Base-by-base conservation (phyloP, 2,329 filamentous ascomycete genomes). In the Dothideomycetes sp. region DNA sequence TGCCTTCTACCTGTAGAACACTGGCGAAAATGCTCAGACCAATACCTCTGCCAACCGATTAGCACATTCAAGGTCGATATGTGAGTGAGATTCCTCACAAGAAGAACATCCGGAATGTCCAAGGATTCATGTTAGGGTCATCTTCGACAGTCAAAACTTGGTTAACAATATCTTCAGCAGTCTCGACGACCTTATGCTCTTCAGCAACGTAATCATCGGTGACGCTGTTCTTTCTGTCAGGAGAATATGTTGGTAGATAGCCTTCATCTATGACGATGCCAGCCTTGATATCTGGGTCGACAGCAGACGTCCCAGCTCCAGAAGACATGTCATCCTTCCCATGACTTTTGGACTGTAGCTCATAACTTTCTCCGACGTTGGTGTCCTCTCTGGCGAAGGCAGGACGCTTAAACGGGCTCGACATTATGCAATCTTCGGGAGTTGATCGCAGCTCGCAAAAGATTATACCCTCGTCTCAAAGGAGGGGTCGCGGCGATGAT, bases 31-130 rank as follows among this genome's bases (percentile, higher is more conserved):
- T 51, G 17, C 50, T 45, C 9, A 55, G 44, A 9, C 53, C 52
- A 10, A 42, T 33, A 19, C 48, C 46, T 33, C 29, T 33, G 17
- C 8, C n/a, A n/a, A n/a, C n/a, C n/a, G n/a, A n/a, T n/a, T n/a
- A n/a, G n/a, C n/a, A n/a, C n/a, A n/a, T n/a, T n/a, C n/a, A n/a
- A n/a, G n/a, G n/a, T n/a, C n/a, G n/a, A n/a, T n/a, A n/a, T n/a
- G n/a, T n/a, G n/a, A n/a, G n/a, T n/a, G n/a, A n/a, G n/a, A n/a
- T n/a, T n/a, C n/a, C 63, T 9, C 13, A 39, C 35, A 66, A 48
- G 33, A 64, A 63, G 33, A 60, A 53, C 29, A 56, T 55, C 15
- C 64, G 53, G 27, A 65, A 64, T 3, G 64, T 67, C 51, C 57
- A 60, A 11, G 60, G 52, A 28, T 48, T 54, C 24, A 62, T 45